phyloP scores from a whole-genome alignment of 306 rosid species.

The Vicia villosa region DNA sequence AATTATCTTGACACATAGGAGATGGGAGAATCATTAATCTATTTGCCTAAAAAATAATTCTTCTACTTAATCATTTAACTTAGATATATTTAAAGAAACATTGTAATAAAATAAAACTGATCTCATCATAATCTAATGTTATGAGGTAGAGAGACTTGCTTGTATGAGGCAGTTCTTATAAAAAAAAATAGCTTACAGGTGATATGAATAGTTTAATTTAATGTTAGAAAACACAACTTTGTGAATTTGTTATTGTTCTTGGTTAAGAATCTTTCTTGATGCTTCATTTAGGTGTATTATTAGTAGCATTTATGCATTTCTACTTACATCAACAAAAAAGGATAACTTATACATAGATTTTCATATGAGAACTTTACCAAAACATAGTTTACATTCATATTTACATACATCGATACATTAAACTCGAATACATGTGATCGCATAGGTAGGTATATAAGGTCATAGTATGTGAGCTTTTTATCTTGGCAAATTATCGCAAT shows the following conservation, averaged over 20 bases:
- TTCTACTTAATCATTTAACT: too few relatives aligned
- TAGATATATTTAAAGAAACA: too few relatives aligned
- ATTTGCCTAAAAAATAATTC: neutral
- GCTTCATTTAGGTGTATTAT: neutral
- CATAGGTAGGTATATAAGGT: too few relatives aligned
- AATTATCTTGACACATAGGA: too few relatives aligned
- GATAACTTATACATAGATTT: neutral
- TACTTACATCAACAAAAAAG: neutral
- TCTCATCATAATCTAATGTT: neutral
- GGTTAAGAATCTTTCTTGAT: too few relatives aligned
- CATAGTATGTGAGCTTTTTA: neutral
- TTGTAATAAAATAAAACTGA: neutral
- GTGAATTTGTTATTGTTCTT: too few relatives aligned
- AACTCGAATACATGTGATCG: neutral
- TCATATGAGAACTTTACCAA: neutral
- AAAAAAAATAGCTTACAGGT: too few relatives aligned
- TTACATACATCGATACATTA: neutral
- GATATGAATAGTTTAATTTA: too few relatives aligned
- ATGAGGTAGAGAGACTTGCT: too few relatives aligned
- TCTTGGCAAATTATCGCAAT: constrained; percentile 3
- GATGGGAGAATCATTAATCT: neutral
- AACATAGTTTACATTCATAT: neutral
- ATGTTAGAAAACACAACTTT: too few relatives aligned
- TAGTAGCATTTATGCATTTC: neutral
- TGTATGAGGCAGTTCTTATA: too few relatives aligned